Evolutionary conservation across 2,329 filamentous ascomycete species (phyloP).

Genomic region (Aspergillus texensis): DNA sequence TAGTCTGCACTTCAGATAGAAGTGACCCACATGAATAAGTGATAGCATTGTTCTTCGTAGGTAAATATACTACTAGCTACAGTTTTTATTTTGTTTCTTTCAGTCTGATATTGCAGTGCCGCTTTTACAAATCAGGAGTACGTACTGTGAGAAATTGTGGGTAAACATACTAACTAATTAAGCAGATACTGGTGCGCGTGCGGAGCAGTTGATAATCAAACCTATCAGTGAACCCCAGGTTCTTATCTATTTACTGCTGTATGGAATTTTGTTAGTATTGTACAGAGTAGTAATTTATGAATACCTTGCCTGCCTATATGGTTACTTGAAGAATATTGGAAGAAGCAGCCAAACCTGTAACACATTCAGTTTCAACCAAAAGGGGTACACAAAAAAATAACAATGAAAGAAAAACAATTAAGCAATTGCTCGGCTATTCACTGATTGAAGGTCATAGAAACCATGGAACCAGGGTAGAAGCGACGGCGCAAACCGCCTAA

Average conservation of each 20-base stretch:
- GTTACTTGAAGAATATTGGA: no score
- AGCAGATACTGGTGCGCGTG: background rate
- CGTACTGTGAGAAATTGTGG: no score
- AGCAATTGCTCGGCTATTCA: background rate
- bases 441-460: background rate
- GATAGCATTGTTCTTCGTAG: background rate
- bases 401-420: background rate
- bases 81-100: background rate
- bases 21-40: background rate
- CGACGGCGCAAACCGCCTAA: slow-evolving; percentile 1
- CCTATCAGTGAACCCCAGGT: background rate
- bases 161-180: no score
- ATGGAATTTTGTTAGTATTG: no score
- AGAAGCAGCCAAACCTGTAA: no score
- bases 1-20: background rate
- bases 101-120: background rate
- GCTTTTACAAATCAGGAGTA: no score
- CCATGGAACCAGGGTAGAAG: background rate
- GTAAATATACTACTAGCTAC: background rate
- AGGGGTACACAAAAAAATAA: no score
- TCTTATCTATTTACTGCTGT: no score
- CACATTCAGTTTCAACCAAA: no score
- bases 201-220: background rate
- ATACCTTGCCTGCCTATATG: no score
- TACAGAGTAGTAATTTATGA: no score